These are phyloP conservation scores for Zelopaecilomyces penicillatus DNA, from an alignment of 2,329 filamentous ascomycete species.

Conservation along the genomic window DNA sequence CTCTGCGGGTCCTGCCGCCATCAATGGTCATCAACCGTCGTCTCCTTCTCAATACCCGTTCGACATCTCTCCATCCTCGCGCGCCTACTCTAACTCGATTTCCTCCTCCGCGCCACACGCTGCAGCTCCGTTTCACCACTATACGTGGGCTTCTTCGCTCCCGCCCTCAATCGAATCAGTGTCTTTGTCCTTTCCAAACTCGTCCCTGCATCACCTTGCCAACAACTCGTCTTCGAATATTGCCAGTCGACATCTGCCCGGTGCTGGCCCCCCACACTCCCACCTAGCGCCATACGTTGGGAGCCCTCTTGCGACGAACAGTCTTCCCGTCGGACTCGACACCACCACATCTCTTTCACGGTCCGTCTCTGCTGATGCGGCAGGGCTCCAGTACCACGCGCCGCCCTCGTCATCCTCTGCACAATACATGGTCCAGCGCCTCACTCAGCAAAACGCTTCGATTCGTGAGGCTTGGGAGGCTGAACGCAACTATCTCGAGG, in stretches of 20 bases:
- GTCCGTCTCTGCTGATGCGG: slow-evolving; percentile 22
- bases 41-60: neutral
- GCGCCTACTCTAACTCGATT: neutral
- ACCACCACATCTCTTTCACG: slow-evolving; percentile 18
- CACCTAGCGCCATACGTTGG: too few species aligned
- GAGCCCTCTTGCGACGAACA: neutral
- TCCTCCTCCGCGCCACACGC: neutral
- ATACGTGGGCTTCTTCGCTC: neutral
- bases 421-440: slow-evolving; percentile 28
- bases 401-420: slow-evolving; percentile 16
- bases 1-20: neutral
- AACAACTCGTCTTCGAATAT: neutral
- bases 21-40: neutral
- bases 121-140: neutral
- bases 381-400: slow-evolving; percentile 15
- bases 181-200: neutral
- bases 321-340: slow-evolving; percentile 7
- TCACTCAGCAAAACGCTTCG: slow-evolving; percentile 33
- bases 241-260: too few species aligned
- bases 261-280: too few species aligned
- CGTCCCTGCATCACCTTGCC: neutral
- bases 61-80: neutral
- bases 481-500: slow-evolving; percentile 45
- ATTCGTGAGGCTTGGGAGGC: slow-evolving; percentile 44
- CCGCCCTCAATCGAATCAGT: neutral